Percentiles rank a stretch among this genome's conserved stretches.
These are phyloP conservation scores for Tillandsia leiboldiana DNA, from an alignment of 176 grass and related monocot species.

Conservation along the genomic window DNA sequence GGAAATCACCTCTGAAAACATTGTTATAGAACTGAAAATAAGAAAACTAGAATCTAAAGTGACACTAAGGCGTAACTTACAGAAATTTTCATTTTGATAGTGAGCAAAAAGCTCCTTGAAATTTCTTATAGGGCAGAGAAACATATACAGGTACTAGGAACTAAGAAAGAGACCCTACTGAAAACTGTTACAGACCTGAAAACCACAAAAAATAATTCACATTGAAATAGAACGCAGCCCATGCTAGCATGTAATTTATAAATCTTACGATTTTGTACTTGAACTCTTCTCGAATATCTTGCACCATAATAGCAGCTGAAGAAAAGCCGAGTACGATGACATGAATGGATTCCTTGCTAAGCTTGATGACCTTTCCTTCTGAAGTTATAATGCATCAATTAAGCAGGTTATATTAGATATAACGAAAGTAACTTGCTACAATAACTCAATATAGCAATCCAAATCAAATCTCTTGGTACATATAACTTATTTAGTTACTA, in stretches of 20 bases:
- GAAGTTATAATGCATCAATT: conserved; percentile 17
- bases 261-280: conserved; percentile 56
- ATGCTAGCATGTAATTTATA: neutral
- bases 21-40: too few species aligned
- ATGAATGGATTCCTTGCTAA: conserved; percentile 82
- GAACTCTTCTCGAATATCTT: conserved; percentile 66
- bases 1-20: too few species aligned
- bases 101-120: too few species aligned
- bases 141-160: too few species aligned
- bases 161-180: too few species aligned
- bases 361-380: conserved; percentile 87
- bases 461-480: too few species aligned
- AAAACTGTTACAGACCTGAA: too few species aligned
- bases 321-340: conserved; percentile 66
- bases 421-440: neutral
- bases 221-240: neutral
- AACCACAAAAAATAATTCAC: neutral
- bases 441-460: neutral
- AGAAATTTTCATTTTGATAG: too few species aligned
- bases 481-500: too few species aligned
- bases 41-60: too few species aligned
- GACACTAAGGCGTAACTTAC: too few species aligned
- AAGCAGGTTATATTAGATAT: conserved; percentile 18
- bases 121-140: too few species aligned
- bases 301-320: conserved; percentile 67